Evolutionary conservation across 805 yeast species (phyloP).

Genomic region (Candida ovalis): DNA sequence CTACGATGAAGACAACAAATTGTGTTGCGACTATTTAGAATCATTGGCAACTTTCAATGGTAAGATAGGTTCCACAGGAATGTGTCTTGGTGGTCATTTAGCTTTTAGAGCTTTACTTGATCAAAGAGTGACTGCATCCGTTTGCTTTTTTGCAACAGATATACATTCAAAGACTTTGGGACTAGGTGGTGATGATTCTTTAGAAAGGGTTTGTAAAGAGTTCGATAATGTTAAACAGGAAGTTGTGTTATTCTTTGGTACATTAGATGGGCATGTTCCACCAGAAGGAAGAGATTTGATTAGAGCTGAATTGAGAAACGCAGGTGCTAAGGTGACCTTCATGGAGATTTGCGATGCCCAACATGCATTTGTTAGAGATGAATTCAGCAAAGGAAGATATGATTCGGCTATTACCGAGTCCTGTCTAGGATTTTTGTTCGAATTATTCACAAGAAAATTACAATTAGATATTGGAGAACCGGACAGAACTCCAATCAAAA

Average conservation of each 20-base stretch:
- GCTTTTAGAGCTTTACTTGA: slow-evolving; percentile 71
- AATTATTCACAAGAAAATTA: slow-evolving; percentile 66
- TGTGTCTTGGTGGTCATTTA: slow-evolving; percentile 84
- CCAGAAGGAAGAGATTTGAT: slow-evolving; percentile 73
- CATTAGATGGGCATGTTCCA: slow-evolving; percentile 77
- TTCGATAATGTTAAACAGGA: slow-evolving; percentile 50
- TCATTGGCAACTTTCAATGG: slow-evolving; percentile 64
- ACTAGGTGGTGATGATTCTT: slow-evolving; percentile 64
- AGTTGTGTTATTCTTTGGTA: slow-evolving; percentile 67
- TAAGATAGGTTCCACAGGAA: slow-evolving; percentile 75
- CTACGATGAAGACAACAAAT: slow-evolving; percentile 69
- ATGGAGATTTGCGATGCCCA: slow-evolving; percentile 77
- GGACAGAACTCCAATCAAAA: slow-evolving; percentile 44
- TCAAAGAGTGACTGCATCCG: slow-evolving; percentile 59
- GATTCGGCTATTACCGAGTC: slow-evolving; percentile 72
- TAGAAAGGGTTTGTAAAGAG: slow-evolving; percentile 47
- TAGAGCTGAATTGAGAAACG: slow-evolving; percentile 53
- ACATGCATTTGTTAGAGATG: slow-evolving; percentile 82
- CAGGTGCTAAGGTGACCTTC: slow-evolving; percentile 62
- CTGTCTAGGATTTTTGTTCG: slow-evolving; percentile 64
- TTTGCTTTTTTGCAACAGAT: slow-evolving; percentile 79
- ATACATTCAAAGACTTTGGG: slow-evolving; percentile 69
- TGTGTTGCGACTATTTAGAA: slow-evolving; percentile 60
- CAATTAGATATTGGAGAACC: slow-evolving; percentile 63
- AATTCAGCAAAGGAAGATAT: slow-evolving; percentile 72